Evolutionary conservation across 2,329 filamentous ascomycete species (phyloP).

Genomic region (Aspergillus felis): DNA sequence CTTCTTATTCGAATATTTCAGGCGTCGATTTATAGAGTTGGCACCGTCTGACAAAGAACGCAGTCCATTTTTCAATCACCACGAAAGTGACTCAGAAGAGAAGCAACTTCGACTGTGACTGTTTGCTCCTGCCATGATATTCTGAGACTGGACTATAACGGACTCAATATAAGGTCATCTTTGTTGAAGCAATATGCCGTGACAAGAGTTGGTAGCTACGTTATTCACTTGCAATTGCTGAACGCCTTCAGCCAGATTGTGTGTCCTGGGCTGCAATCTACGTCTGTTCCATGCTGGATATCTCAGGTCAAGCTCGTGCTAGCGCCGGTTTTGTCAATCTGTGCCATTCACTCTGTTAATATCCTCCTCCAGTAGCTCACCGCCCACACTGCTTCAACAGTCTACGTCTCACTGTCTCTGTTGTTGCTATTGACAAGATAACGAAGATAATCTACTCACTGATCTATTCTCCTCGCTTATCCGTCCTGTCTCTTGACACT

Average conservation of each 20-base stretch:
- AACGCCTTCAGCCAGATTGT: background rate
- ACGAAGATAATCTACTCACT: background rate
- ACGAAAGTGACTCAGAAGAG: background rate
- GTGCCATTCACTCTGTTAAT: conserved; percentile 1
- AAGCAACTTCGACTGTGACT: background rate
- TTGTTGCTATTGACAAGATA: background rate
- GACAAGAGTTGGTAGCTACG: background rate
- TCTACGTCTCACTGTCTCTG: conserved; percentile 2
- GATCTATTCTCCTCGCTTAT: background rate
- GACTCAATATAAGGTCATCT: background rate
- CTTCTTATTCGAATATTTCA: background rate
- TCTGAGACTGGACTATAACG: background rate
- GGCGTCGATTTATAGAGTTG: background rate
- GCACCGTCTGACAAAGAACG: background rate
- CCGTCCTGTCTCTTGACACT: background rate
- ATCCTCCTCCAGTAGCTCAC: conserved; percentile 10
- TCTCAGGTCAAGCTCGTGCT: background rate
- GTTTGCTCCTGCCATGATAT: background rate
- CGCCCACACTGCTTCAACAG: conserved; percentile 9
- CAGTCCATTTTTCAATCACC: background rate
- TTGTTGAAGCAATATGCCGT: background rate
- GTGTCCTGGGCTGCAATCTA: background rate
- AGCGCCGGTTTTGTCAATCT: conserved; percentile 1
- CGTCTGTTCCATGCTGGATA: background rate
- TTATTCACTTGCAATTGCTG: background rate